These are phyloP conservation scores for Pythium pyrilobum DNA, from an alignment of 352 stramenopile species.

Conservation along the genomic window DNA sequence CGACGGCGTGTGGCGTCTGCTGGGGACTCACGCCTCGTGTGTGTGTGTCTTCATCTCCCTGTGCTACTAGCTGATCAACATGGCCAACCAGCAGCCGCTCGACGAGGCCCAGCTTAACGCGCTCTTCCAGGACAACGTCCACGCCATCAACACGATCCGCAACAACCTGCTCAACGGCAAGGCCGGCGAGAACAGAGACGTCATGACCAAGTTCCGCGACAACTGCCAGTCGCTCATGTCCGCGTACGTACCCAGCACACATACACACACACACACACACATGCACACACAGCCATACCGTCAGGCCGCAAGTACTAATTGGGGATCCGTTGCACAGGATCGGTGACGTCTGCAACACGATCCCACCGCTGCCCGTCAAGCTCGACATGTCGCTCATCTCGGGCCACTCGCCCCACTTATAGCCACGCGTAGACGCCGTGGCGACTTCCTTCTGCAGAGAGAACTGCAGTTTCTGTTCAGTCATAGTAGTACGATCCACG, in stretches of 20 bases:
- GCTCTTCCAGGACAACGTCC: conserved; percentile 65
- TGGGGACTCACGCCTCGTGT: no score
- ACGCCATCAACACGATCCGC: conserved; percentile 57
- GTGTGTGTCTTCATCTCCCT: no score
- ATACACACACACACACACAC: no score
- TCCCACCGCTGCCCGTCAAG: conserved; percentile 59
- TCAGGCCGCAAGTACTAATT: no score
- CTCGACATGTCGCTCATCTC: conserved; percentile 62
- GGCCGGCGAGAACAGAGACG: conserved; percentile 36
- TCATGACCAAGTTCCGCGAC: conserved; percentile 64
- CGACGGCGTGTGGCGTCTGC: background rate
- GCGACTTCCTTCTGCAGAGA: no score
- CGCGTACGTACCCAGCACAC: conserved; percentile 32
- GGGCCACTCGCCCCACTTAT: conserved; percentile 2
- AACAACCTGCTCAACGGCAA: conserved; percentile 63
- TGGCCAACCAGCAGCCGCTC: conserved; percentile 11
- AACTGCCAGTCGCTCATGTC: conserved; percentile 56
- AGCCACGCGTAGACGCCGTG: no score
- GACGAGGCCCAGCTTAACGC: conserved; percentile 42
- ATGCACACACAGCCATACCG: no score
- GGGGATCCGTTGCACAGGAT: conserved; percentile 26
- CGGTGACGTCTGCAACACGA: conserved; percentile 47
- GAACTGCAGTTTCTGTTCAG: no score
- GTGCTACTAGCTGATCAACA: conserved; percentile 16
- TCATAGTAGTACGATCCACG: no score